Evolutionary conservation across 2,329 filamentous ascomycete species (phyloP), one percentile per base, ranked within the genome.

Genomic region (Ramularia collo-cygni): DNA sequence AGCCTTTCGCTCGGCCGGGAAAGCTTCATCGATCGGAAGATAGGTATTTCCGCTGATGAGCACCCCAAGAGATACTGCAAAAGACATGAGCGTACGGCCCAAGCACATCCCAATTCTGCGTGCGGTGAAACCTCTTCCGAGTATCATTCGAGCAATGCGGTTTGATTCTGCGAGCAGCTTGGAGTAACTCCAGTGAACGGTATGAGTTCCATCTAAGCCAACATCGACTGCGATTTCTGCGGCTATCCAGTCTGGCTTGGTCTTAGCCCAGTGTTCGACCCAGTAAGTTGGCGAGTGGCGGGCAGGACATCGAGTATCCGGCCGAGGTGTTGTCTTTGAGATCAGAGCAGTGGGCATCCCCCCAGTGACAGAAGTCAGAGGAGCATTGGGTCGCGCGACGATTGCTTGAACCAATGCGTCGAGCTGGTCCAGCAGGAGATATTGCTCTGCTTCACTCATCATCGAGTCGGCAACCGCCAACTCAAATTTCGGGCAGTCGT

Each of bases 51-150:
- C 41, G 5, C 37, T 37, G 18, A 41, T 41, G 13, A 47, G 28
- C 27, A 47, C 38, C n/a, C 41, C 44, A 17, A 47, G 35, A 2
- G 39, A 21, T 4, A 44, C 36, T 9, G 44, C 44, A 16, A 41
- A 42, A 12, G 41, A 44, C 28, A 34, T 36, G 8, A 47, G 35
- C 9, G 42, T 48, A 4, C 45, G 38, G 9, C 35, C 42, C 18
- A 48, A 29, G 17, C 40, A 45, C 43, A 46, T 46, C 2, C 43
- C 43, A 13, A 46, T 43, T 31, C 37, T 46, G 4, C 32, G 19
- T 13, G 35, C 36, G 10, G 21, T 31, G 15, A 43, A 18, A 12
- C 43, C 43, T 34, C 35, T 27, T 10, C 30, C 8, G 1, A 40
- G 15, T 9, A 46, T 38, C 32, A 36, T 39, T 29, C 35, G 24